phyloP scores from a whole-genome alignment of 129 eudicot species.

The Flaveria brownii region DNA sequence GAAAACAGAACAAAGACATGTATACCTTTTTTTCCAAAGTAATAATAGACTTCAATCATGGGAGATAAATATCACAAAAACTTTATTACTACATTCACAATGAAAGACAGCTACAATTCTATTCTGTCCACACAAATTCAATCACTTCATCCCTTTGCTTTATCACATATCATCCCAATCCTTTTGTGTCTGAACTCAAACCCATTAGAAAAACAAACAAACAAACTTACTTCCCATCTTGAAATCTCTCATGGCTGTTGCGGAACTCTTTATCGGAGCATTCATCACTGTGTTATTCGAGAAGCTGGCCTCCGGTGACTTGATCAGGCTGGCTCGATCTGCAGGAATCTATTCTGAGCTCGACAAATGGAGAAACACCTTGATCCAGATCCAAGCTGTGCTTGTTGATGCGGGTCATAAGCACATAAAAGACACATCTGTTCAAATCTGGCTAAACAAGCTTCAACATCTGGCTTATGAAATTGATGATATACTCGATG shows the following conservation, averaged over 20 bases:
- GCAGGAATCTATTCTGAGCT: constrained; percentile 28
- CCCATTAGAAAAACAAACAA: no score
- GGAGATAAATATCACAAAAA: no score
- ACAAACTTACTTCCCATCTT: no score
- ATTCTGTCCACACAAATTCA: no score
- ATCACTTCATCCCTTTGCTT: no score
- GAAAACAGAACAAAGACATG: no score
- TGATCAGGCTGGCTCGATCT: constrained; percentile 34
- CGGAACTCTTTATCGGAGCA: constrained; percentile 29
- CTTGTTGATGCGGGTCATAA: not conserved
- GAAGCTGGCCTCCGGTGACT: constrained; percentile 35
- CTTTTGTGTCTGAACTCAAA: no score
- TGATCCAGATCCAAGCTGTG: constrained; percentile 31
- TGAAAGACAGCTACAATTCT: no score
- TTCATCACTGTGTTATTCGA: not conserved
- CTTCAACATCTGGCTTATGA: constrained; percentile 10
- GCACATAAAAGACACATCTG: not conserved
- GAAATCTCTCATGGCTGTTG: not conserved
- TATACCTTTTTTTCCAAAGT: no score
- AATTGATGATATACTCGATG: constrained; percentile 11
- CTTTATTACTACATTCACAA: no score
- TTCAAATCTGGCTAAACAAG: not conserved
- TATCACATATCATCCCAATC: no score
- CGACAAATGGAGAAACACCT: constrained; percentile 22
- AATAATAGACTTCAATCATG: no score